These are phyloP conservation scores for Phytophthora sansomeana DNA, from an alignment of 352 stramenopile genomes.

Conservation along the genomic window DNA sequence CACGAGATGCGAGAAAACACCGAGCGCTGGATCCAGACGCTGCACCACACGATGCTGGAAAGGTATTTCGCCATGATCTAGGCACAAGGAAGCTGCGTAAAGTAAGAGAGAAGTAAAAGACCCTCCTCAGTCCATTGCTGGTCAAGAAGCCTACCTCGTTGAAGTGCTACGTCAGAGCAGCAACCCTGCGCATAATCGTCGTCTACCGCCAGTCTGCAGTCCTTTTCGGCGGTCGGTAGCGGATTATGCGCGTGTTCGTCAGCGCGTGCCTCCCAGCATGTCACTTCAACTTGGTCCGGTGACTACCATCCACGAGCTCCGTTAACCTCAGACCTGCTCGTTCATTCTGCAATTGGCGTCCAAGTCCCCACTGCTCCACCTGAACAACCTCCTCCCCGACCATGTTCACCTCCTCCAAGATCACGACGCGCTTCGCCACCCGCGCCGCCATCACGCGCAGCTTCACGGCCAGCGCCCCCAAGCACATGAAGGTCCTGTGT, in stretches of 20 bases:
- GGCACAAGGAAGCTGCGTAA: not conserved
- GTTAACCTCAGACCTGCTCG: not conserved
- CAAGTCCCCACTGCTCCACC: constrained; percentile 8
- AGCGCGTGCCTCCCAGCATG: constrained; percentile 1
- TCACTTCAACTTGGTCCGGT: constrained; percentile 1
- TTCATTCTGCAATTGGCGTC: constrained; percentile 35
- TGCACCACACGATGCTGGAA: constrained; percentile 36
- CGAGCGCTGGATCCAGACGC: constrained; percentile 37
- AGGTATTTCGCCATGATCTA: constrained; percentile 28
- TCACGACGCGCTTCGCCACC: constrained; percentile 22
- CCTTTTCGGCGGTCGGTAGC: constrained; percentile 9
- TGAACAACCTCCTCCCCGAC: not conserved
- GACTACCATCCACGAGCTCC: not conserved
- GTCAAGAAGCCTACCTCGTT: not conserved
- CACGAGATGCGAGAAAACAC: constrained; percentile 39
- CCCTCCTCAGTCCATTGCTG: not conserved
- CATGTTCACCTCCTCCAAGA: constrained; percentile 39
- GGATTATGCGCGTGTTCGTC: constrained; percentile 13
- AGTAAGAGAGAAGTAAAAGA: not conserved
- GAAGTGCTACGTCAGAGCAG: constrained; percentile 6
- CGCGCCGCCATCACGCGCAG: constrained; percentile 21
- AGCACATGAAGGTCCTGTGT: constrained; percentile 47
- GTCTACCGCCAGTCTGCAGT: too few species aligned
- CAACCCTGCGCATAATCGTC: constrained; percentile 1
- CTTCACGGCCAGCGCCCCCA: constrained; percentile 36